Evolutionary conservation across 2,329 filamentous ascomycete species (phyloP), one percentile per base, ranked within the genome.

Genomic region (Aspergillus sp.): DNA sequence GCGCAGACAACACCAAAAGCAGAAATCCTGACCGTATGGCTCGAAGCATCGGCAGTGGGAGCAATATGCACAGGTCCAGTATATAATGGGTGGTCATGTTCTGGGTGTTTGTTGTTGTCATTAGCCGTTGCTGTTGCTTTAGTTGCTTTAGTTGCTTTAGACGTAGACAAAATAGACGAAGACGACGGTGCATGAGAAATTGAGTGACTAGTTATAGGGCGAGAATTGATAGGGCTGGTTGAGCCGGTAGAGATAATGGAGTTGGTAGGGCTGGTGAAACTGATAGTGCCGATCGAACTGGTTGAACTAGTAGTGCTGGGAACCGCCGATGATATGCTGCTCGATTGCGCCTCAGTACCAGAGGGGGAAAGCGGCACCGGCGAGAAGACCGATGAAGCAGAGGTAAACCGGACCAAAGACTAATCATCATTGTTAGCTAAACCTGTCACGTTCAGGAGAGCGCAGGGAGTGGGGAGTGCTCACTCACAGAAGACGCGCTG

Each of bases 401-500:
- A 81, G 61, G 67, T 76, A 78, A 64, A 82, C 55, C 61, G 79
- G 78, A 64, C 77, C 61, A 69, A 74, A 64, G 65, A 69, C 76
- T 80, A 61, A 35, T 9, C 44, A 12, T 44, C 37, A 48, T 54
- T 47, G 45, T 49, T 45, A 46, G 41, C 48, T 12, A 30, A 39
- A 39, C 6, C 33, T 35, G n/a, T 3, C 33, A 35, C 33, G n/a
- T 39, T 17, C 15, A 39, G 37, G 17, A 12, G 15, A 30, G 10
- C 25, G 20, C n/a, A 52, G 15, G 30, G 37, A 52, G 10, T 44
- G 48, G 59, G 65, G 53, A 59, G 61, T 67, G 66, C 82, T 79
- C 80, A 83, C 80, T 81, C 74, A 82, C 79, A 74, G 78, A 76
- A 61, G 81, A 81, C 72, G 82, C 81, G 69, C 78, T 81, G 56